Evolutionary conservation across 1,284 basidiomycete genomes (phyloP).

Genomic region (Cryptococcus wingfieldii): DNA sequence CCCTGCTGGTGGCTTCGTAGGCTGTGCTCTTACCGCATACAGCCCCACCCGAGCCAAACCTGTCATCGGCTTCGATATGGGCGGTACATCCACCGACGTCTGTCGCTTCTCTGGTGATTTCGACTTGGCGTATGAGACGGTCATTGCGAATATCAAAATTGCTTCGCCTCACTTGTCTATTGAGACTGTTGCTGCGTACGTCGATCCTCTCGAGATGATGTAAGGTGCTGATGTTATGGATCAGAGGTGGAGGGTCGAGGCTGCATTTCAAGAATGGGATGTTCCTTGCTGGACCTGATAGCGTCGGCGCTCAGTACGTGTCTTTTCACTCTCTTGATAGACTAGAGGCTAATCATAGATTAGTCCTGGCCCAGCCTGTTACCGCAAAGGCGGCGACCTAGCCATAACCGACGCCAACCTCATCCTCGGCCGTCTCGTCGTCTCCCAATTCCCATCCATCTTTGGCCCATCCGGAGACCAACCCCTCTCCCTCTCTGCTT

Average conservation of each 20-base stretch:
- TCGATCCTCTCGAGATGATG: conserved; percentile 67
- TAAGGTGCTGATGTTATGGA: conserved; percentile 72
- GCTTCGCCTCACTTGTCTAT: conserved; percentile 82
- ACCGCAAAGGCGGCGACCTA: conserved; percentile 47
- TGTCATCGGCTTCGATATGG: conserved; percentile 23
- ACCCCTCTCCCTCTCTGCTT: conserved; percentile 49
- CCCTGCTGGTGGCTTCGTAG: conserved; percentile 53
- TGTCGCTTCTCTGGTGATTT: conserved; percentile 80
- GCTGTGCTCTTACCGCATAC: conserved; percentile 46
- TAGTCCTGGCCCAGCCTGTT: conserved; percentile 38
- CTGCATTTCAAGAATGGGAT: conserved; percentile 46
- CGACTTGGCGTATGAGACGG: conserved; percentile 83
- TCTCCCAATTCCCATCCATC: conserved; percentile 14
- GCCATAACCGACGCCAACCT: conserved; percentile 50
- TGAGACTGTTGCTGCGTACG: conserved; percentile 65
- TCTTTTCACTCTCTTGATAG: conserved; percentile 20
- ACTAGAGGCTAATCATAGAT: conserved; percentile 20
- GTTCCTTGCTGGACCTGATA: conserved; percentile 27
- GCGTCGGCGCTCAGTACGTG: conserved; percentile 47
- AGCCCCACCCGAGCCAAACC: conserved; percentile 3
- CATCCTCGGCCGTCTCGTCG: conserved; percentile 44
- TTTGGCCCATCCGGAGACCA: conserved; percentile 54
- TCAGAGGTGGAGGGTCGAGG: conserved; percentile 52
- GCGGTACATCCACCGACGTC: conserved; percentile 75
- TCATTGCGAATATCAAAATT: conserved; percentile 84